Evolutionary conservation across 2,329 filamentous ascomycete genomes (phyloP).

Genomic region (Diaporthe helianthi): DNA sequence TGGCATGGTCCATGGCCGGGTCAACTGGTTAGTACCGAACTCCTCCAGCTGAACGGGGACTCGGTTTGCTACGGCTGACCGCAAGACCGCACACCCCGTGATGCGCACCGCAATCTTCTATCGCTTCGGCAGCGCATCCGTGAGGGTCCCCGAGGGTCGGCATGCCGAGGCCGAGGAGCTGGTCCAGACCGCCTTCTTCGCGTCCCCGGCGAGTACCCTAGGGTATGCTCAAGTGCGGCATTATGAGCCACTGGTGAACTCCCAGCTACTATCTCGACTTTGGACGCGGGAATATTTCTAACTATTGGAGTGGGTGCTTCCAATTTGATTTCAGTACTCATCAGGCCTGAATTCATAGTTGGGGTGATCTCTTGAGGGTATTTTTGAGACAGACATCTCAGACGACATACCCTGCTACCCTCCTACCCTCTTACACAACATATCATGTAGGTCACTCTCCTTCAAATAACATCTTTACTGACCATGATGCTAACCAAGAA

Average conservation of each 20-base stretch:
- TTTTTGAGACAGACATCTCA: background rate
- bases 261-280: constrained; percentile 52
- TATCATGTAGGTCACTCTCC: too few species aligned
- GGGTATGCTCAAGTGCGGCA: too few species aligned
- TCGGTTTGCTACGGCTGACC: constrained; percentile 55
- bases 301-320: background rate
- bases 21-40: constrained; percentile 50
- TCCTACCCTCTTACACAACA: too few species aligned
- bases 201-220: constrained; percentile 52
- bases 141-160: constrained; percentile 46
- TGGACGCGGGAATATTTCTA: constrained; percentile 40
- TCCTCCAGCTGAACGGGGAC: constrained; percentile 56
- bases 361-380: constrained; percentile 28
- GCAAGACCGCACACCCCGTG: constrained; percentile 50
- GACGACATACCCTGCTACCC: too few species aligned
- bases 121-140: constrained; percentile 50
- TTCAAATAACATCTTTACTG: background rate
- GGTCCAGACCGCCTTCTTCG: constrained; percentile 50
- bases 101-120: constrained; percentile 47
- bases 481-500: background rate
- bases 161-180: constrained; percentile 51
- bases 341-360: background rate
- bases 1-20: constrained; percentile 54
- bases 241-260: constrained; percentile 51
- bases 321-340: background rate